Percentiles rank a stretch among this genome's conserved stretches.
phyloP scores from a whole-genome alignment of 129 eudicot genomes.

The Helianthus annuus region DNA sequence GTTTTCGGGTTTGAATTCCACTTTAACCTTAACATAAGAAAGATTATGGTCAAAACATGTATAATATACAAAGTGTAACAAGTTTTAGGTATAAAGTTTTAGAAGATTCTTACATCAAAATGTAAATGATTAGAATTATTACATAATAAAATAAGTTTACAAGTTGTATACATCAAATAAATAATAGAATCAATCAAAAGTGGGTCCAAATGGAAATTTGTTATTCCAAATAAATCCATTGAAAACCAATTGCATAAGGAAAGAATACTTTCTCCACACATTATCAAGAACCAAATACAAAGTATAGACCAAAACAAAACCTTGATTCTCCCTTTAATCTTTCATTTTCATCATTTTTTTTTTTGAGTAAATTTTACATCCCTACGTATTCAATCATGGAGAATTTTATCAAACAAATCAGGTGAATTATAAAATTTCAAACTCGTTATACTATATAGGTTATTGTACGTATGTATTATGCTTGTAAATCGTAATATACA shows the following conservation, averaged over 20 bases:
- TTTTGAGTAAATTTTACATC: slow-evolving; percentile 1
- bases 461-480: background rate
- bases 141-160: no score
- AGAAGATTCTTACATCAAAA: no score
- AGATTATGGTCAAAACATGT: no score
- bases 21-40: no score
- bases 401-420: slow-evolving; percentile 60
- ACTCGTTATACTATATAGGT: background rate
- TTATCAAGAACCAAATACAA: slow-evolving; percentile 27
- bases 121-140: no score
- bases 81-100: no score
- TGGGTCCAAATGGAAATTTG: background rate
- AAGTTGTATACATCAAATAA: no score
- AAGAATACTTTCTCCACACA: slow-evolving; percentile 33
- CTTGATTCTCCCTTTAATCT: slow-evolving; percentile 14
- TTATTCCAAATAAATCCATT: background rate
- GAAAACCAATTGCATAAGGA: slow-evolving; percentile 11
- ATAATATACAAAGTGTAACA: no score
- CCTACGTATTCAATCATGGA: slow-evolving; percentile 40
- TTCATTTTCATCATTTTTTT: background rate
- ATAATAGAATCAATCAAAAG: background rate
- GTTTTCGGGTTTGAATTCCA: no score
- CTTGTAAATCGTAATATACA: background rate
- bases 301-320: slow-evolving; percentile 19
- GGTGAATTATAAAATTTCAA: slow-evolving; percentile 38